Base-by-base conservation (phyloP, 139 green algal genomes). In the Chlamydomonas applanata region DNA sequence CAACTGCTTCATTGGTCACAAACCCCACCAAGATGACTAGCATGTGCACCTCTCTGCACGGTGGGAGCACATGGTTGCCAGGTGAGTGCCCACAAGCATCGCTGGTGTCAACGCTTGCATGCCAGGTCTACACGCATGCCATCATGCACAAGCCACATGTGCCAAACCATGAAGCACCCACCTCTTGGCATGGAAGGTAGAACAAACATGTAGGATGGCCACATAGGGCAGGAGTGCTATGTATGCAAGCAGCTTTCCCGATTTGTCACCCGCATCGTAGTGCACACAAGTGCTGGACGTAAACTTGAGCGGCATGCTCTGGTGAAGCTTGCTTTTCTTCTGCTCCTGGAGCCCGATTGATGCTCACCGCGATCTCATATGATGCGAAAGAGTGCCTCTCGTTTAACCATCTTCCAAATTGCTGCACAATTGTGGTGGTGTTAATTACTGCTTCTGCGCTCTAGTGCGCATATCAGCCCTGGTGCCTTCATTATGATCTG, bases 181-280 rank as follows among this genome's bases (percentile, higher is more conserved):
- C 49, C n/a, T 20, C 63, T 45, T 34, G 30, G 36, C 76, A 33
- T 13, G 59, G 60, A 17, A 30, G 63, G 53, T 81, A 77, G 2
- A 75, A 61, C 24, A 73, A 65, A 36, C 44, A 32, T 17, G 73
- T 60, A 45, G 75, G 61, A 81, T 3, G 19, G 75, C 34, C 14
- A 81, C 29, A 3, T 79, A 73, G 4, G 81, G 81, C 2, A 71
- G 2, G 22, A 86, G 46, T 4, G 81, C 60, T 2, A 68, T 46
- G 52, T 86, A 70, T 5, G 81, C 81, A 32, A 86, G 70, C 33
- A 83, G 29, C 57, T 86, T 86, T 40, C 81, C 81, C n/a, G 81
- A 19, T 3, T 33, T 54, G 59, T 86, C 81, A 3, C 69, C 73
- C 3, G 57, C 54, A 0, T 53, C 52, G 46, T 83, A 86, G 7